Conservation (phyloP, 73 alveolate genomes). For the Strombidium stylifer region DNA sequence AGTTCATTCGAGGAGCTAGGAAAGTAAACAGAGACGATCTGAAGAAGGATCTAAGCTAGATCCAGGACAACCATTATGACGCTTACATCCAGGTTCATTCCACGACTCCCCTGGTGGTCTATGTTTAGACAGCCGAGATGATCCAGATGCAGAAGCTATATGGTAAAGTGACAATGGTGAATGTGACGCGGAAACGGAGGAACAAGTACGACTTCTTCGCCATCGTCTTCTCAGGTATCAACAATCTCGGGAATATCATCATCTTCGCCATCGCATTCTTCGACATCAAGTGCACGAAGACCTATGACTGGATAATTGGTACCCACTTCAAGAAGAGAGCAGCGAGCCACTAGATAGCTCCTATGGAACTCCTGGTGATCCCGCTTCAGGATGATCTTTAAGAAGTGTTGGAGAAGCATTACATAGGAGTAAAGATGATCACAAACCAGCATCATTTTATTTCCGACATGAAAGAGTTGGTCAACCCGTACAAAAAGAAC, state of each 20-base stretch:
- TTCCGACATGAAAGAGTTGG: conserved; percentile 1
- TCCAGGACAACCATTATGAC: background rate
- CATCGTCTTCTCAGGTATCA: conserved; percentile 10
- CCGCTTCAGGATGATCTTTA: too few relatives aligned
- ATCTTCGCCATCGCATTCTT: conserved; percentile 16
- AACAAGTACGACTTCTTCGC: conserved; percentile 28
- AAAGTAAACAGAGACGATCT: background rate
- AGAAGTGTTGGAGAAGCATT: too few relatives aligned
- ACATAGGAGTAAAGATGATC: too few relatives aligned
- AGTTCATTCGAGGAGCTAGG: conserved; percentile 16
- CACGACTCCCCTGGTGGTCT: conserved; percentile 15
- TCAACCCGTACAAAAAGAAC: conserved; percentile 29
- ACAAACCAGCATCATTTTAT: conserved; percentile 8
- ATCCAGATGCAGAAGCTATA: conserved; percentile 2
- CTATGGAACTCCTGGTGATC: too few relatives aligned
- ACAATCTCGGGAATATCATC: conserved; percentile 8
- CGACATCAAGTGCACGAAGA: conserved; percentile 17
- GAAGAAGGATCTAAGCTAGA: background rate
- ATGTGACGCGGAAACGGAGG: conserved; percentile 14
- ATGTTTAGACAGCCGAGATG: conserved; percentile 14
- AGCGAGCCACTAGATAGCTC: too few relatives aligned
- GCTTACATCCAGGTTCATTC: conserved; percentile 7
- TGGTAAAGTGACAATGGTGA: conserved; percentile 3
- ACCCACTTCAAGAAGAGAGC: too few relatives aligned
- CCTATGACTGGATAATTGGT: conserved; percentile 10